Evolutionary conservation across 805 yeast species (phyloP), one percentile per base, ranked within the genome.

Genomic region (Myxozyma monticola): DNA sequence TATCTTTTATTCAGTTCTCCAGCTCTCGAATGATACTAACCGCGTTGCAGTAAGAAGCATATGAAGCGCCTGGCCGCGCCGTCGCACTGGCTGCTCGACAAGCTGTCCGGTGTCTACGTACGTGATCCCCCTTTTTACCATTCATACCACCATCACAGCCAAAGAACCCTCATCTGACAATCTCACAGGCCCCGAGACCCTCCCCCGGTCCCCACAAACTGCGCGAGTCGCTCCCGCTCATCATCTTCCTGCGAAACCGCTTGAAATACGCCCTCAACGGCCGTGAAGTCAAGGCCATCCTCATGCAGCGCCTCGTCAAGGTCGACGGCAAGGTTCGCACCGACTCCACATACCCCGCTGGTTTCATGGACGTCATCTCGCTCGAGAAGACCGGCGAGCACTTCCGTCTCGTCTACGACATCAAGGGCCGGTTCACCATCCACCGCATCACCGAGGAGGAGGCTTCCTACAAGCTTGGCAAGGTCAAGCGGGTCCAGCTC

Each of bases 11-110:
- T 15, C n/a, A 7, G 24, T 12, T 22, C 26, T 22, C 2, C 10
- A 28, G 25, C 22, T 3, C 15, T 9, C 3, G 8, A 28, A 24
- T 28, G 42, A 37, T 35, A 17, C 41, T 35, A 20, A 43, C 25
- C 18, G 15, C n/a, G 29, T 18, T 44, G 18, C 21, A 54, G 58
- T 38, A 88, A 89, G 90, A 90, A 91, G 84, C 97, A 91, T 77
- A 85, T 90, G 77, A 90, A 91, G 85, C 89, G 98, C 85, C 85
- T 91, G 79, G 96, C 98, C 76, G 99, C 99, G 76, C 99, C 99
- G 83, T 85, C 90, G 82, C 99, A 93, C 85, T 93, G 99, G 99
- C 87, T 93, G 95, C 88, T 93, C 82, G 99, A 95, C 95, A 93
- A 93, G 81, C 83, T 93, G 80, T 87, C 97, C 73, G 99, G 99